phyloP scores from a whole-genome alignment of 257 asterid genomes.

The Solanum lycopersicoides region DNA sequence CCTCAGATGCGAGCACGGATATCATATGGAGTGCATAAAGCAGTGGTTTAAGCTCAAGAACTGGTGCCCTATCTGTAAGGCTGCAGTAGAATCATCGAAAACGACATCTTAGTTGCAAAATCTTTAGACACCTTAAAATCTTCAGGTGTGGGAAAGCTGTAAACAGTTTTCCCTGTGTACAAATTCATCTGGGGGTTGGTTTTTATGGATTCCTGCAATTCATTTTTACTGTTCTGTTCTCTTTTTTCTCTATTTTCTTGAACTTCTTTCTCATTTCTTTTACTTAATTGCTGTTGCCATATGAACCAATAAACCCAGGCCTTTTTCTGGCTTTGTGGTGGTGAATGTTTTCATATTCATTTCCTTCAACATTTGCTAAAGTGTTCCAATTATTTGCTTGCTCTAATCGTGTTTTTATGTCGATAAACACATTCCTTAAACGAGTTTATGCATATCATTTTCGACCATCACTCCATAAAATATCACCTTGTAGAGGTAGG shows the following conservation, averaged over 20 bases:
- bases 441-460: not conserved
- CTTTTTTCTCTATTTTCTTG: not conserved
- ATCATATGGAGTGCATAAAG: constrained; percentile 46
- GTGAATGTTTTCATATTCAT: not conserved
- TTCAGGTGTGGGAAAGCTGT: not conserved
- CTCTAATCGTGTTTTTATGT: not conserved
- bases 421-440: not conserved
- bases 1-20: constrained; percentile 59
- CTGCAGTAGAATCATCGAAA: constrained; percentile 19
- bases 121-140: not conserved
- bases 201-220: not conserved
- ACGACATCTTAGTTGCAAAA: not conserved
- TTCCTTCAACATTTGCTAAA: not conserved
- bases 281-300: not conserved
- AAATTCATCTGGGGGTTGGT: not conserved
- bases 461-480: not conserved
- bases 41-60: constrained; percentile 79
- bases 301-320: not conserved
- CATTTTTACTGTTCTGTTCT: not conserved
- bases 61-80: constrained; percentile 96
- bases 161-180: not conserved
- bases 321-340: constrained; percentile 1
- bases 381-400: not conserved
- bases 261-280: not conserved
- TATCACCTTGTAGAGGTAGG: not conserved